Evolutionary conservation across 1,139 yeast genomes (phyloP).

Genomic region (Suhomyces kunorum): DNA sequence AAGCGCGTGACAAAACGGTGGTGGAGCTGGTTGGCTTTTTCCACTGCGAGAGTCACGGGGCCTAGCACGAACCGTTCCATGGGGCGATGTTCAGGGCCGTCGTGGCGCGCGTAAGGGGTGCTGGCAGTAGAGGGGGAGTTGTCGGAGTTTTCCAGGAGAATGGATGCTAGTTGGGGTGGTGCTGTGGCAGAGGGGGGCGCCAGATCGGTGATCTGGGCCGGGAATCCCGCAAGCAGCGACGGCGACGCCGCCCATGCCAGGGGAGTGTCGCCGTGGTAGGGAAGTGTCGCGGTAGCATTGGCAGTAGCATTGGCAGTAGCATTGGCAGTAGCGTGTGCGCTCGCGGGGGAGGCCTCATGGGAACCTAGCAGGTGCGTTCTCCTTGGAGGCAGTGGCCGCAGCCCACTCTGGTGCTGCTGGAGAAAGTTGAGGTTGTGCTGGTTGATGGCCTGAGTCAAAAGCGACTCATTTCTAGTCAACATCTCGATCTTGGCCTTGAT

Average conservation of each 20-base stretch:
- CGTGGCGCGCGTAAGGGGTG: constrained; percentile 11
- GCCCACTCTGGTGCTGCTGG: constrained; percentile 25
- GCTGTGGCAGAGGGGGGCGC: constrained; percentile 7
- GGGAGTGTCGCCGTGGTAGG: constrained; percentile 8
- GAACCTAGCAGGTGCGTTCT: too few species aligned
- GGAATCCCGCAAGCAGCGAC: not conserved
- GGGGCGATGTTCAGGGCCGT: constrained; percentile 21
- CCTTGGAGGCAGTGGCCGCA: constrained; percentile 15
- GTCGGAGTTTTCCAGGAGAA: constrained; percentile 28
- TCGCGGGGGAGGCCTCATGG: too few species aligned
- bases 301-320: too few species aligned
- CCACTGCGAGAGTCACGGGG: constrained; percentile 64
- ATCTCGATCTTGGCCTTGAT: constrained; percentile 75
- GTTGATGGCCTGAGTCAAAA: constrained; percentile 63
- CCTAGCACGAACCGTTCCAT: constrained; percentile 71
- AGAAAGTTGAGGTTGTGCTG: constrained; percentile 41
- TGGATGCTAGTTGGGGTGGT: constrained; percentile 17
- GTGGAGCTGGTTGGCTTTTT: constrained; percentile 73
- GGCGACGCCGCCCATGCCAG: constrained; percentile 8
- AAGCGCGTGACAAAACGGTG: constrained; percentile 63
- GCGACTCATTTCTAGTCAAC: constrained; percentile 67
- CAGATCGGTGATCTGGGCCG: constrained; percentile 13
- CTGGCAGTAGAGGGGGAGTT: constrained; percentile 25
- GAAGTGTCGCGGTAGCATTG: too few species aligned
- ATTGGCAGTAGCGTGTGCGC: too few species aligned